Evolutionary conservation across 2,329 filamentous ascomycete genomes (phyloP).

Genomic region (Botrytis fabae): DNA sequence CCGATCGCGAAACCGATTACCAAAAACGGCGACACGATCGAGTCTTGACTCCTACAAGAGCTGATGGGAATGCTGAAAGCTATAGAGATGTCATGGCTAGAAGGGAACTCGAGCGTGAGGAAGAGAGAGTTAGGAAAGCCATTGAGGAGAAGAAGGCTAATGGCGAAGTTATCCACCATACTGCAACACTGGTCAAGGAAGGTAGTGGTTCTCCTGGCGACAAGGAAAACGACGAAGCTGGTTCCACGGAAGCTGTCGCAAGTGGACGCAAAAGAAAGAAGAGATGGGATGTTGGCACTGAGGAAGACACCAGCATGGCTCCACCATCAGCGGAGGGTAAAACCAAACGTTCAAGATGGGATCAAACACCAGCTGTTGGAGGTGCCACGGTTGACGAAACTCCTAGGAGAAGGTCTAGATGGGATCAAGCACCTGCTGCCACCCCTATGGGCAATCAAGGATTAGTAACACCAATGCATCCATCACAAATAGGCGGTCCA

Average conservation of each 20-base stretch:
- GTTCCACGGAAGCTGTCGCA: slow-evolving; percentile 62
- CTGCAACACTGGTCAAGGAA: slow-evolving; percentile 69
- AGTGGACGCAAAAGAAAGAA: slow-evolving; percentile 82
- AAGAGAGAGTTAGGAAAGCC: slow-evolving; percentile 77
- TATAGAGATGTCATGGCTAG: slow-evolving; percentile 91
- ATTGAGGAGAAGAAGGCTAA: slow-evolving; percentile 71
- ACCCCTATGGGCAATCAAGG: slow-evolving; percentile 73
- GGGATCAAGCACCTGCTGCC: slow-evolving; percentile 85
- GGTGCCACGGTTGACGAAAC: slow-evolving; percentile 54
- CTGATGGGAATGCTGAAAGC: slow-evolving; percentile 76
- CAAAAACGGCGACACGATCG: slow-evolving; percentile 94
- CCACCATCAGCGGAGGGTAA: slow-evolving; percentile 55
- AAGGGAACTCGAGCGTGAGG: slow-evolving; percentile 88
- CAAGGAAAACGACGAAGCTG: slow-evolving; percentile 72
- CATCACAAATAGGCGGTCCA: slow-evolving; percentile 58
- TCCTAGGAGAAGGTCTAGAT: slow-evolving; percentile 77
- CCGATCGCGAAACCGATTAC: slow-evolving; percentile 93
- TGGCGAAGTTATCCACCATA: slow-evolving; percentile 61
- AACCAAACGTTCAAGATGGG: slow-evolving; percentile 76
- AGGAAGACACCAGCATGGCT: slow-evolving; percentile 54
- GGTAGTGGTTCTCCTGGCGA: slow-evolving; percentile 52
- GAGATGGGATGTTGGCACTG: slow-evolving; percentile 83
- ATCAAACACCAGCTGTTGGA: slow-evolving; percentile 69
- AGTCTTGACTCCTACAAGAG: slow-evolving; percentile 79
- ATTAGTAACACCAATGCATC: slow-evolving; percentile 76